Conservation (phyloP, 345 rosid species). For the Reutealis trisperma region DNA sequence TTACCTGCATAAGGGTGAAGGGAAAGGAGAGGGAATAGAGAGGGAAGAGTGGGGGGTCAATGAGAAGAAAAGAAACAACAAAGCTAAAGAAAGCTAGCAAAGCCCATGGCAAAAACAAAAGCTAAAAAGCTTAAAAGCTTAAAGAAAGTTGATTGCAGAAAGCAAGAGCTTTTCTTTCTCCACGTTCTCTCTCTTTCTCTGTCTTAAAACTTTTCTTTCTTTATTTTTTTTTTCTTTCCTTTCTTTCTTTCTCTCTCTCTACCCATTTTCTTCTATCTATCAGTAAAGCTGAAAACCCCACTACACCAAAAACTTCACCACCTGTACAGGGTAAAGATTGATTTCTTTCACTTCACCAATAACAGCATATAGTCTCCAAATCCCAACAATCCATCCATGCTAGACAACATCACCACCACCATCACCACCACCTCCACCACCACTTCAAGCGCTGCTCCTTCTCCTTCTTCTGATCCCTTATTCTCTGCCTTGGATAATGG, state of each 20-base stretch:
- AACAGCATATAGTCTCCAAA: slow-evolving; percentile 18
- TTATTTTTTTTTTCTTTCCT: background rate
- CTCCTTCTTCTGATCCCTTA: slow-evolving; percentile 57
- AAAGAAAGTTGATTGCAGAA: slow-evolving; percentile 65
- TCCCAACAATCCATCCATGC: slow-evolving; percentile 29
- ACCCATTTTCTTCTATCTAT: slow-evolving; percentile 20
- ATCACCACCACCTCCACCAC: slow-evolving; percentile 17
- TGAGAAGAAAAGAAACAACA: slow-evolving; percentile 22
- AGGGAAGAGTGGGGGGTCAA: slow-evolving; percentile 39
- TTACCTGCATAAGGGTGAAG: slow-evolving; percentile 21
- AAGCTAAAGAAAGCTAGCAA: background rate
- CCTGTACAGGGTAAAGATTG: slow-evolving; percentile 24
- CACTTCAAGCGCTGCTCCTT: slow-evolving; percentile 32
- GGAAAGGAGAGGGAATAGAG: no score
- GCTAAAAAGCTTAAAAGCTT: slow-evolving; percentile 45
- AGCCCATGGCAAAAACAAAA: slow-evolving; percentile 16
- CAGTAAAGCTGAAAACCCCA: slow-evolving; percentile 65
- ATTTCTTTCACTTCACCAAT: slow-evolving; percentile 12
- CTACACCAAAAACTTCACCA: slow-evolving; percentile 39
- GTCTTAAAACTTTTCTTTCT: background rate
- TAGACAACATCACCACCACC: slow-evolving; percentile 37
- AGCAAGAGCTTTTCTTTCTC: slow-evolving; percentile 55
- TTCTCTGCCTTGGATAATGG: slow-evolving; percentile 55
- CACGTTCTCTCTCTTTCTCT: slow-evolving; percentile 16
- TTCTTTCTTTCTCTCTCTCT: slow-evolving; percentile 24